Conservation (phyloP, 768 basidiomycete genomes). For the Naganishia onofrii region DNA sequence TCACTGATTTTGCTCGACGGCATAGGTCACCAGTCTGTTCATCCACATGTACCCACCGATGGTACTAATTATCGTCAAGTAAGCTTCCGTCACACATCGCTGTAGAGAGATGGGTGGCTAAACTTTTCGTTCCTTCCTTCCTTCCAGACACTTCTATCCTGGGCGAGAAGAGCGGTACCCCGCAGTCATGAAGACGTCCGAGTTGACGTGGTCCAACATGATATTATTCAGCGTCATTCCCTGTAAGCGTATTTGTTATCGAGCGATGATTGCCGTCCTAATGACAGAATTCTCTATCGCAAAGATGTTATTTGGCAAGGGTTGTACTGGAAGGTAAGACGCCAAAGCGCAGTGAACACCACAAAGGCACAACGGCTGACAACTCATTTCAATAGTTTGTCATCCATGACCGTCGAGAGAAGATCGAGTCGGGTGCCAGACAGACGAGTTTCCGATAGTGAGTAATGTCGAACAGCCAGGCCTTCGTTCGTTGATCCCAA, state of each 20-base stretch:
- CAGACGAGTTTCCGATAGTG: slow-evolving; percentile 80
- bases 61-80: slow-evolving; percentile 76
- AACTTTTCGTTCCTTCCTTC: neutral
- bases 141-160: slow-evolving; percentile 24
- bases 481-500: neutral
- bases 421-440: slow-evolving; percentile 86
- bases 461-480: slow-evolving; percentile 1
- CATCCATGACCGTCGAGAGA: slow-evolving; percentile 77
- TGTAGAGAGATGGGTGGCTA: neutral
- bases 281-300: neutral
- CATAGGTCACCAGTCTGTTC: slow-evolving; percentile 77
- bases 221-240: slow-evolving; percentile 76
- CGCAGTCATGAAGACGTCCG: slow-evolving; percentile 67
- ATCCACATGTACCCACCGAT: slow-evolving; percentile 92
- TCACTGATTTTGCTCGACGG: neutral
- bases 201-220: slow-evolving; percentile 68
- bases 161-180: slow-evolving; percentile 71
- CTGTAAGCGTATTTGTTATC: slow-evolving; percentile 60
- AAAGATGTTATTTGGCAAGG: slow-evolving; percentile 88
- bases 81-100: slow-evolving; percentile 6
- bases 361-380: slow-evolving; percentile 14
- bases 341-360: neutral
- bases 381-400: slow-evolving; percentile 59
- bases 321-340: slow-evolving; percentile 73
- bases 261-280: neutral